These are phyloP conservation scores for Wickerhamomyces strasburgensis DNA, from an alignment of 805 yeast species.

Conservation along the genomic window DNA sequence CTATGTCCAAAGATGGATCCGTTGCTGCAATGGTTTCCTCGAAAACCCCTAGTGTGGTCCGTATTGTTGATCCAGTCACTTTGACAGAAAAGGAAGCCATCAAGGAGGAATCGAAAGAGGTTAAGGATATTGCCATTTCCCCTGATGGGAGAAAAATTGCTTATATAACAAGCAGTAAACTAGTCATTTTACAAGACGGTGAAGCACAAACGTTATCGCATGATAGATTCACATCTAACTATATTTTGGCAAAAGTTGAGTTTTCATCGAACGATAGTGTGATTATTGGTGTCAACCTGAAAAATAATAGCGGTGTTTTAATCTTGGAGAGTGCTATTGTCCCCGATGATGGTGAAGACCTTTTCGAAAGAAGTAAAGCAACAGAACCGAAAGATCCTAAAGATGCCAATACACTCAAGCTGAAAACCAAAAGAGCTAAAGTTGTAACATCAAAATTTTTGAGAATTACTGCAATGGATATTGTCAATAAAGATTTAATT, in stretches of 20 bases:
- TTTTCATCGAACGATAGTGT: constrained; percentile 32
- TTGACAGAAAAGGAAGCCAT: constrained; percentile 49
- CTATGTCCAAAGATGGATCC: constrained; percentile 52
- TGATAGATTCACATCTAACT: constrained; percentile 19
- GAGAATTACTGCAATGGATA: constrained; percentile 53
- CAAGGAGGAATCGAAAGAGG: constrained; percentile 40
- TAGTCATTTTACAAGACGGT: constrained; percentile 24
- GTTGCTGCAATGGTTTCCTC: constrained; percentile 69
- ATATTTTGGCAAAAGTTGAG: constrained; percentile 36
- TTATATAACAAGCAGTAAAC: constrained; percentile 51
- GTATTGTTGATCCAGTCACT: constrained; percentile 51
- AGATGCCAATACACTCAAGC: constrained; percentile 5
- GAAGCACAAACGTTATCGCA: constrained; percentile 12
- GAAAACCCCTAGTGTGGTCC: constrained; percentile 48
- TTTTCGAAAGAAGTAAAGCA: constrained; percentile 4
- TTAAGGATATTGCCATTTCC: constrained; percentile 62
- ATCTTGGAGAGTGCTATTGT: constrained; percentile 26
- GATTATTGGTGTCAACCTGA: constrained; percentile 40
- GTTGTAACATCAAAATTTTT: constrained; percentile 43
- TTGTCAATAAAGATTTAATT: constrained; percentile 29
- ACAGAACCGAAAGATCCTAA: no score
- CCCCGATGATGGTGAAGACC: constrained; percentile 2
- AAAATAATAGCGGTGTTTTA: constrained; percentile 36
- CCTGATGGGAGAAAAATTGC: constrained; percentile 63
- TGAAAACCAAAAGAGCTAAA: constrained; percentile 34